Evolutionary conservation across 192 early-diverging fungal species (phyloP).

Genomic region (Podila epicladia): DNA sequence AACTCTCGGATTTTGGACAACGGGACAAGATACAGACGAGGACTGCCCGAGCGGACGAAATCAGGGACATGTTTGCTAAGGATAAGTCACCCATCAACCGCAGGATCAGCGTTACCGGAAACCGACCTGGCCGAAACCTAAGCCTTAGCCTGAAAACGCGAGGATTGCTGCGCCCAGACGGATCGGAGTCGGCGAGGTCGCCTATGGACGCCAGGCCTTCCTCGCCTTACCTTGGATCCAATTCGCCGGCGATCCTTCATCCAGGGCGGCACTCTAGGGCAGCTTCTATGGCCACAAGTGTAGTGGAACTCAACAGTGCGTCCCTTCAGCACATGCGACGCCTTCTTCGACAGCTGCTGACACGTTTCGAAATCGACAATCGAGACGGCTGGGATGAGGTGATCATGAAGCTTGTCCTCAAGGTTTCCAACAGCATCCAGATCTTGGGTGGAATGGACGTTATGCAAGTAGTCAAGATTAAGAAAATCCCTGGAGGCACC

Average conservation of each 20-base stretch:
- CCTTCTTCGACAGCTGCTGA: constrained; percentile 77
- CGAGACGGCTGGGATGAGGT: constrained; percentile 73
- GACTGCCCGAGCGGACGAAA: constrained; percentile 55
- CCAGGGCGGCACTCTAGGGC: constrained; percentile 31
- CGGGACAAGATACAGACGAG: constrained; percentile 37
- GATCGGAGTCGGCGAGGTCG: constrained; percentile 39
- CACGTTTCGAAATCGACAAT: constrained; percentile 67
- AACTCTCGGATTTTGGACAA: constrained; percentile 41
- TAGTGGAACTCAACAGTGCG: constrained; percentile 67
- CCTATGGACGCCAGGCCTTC: constrained; percentile 48
- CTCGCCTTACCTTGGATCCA: constrained; percentile 34
- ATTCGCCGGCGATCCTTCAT: constrained; percentile 20
- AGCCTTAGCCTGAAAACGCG: constrained; percentile 54
- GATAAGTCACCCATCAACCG: constrained; percentile 54
- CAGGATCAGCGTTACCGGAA: constrained; percentile 57
- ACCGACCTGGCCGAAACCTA: constrained; percentile 33
- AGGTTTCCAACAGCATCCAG: constrained; percentile 79
- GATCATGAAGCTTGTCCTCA: constrained; percentile 74
- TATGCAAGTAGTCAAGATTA: constrained; percentile 92
- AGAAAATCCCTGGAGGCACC: constrained; percentile 90
- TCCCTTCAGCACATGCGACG: constrained; percentile 74
- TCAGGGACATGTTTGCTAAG: constrained; percentile 61
- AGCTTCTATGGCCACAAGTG: constrained; percentile 35
- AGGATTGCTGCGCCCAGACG: constrained; percentile 47
- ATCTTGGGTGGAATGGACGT: constrained; percentile 73